phyloP scores from a whole-genome alignment of 345 rosid genomes.

The Bretschneidera sinensis region DNA sequence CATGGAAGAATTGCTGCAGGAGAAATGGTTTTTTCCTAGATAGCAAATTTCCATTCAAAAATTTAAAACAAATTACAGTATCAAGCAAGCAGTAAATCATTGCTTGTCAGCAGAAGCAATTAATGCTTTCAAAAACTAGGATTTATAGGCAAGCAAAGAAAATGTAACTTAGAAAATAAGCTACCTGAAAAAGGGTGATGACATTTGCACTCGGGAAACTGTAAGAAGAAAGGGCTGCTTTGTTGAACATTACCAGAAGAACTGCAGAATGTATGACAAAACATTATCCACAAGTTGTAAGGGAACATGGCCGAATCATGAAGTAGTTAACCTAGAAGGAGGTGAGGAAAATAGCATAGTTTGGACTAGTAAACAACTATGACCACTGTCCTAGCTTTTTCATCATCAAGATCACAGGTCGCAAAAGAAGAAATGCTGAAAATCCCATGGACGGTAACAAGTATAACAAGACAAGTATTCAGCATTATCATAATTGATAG shows the following conservation, averaged over 20 bases:
- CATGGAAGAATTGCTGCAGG: too few relatives aligned
- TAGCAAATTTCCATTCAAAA: too few relatives aligned
- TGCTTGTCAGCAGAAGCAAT: not conserved
- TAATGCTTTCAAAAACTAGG: not conserved
- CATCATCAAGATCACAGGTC: too few relatives aligned
- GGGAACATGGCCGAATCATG: too few relatives aligned
- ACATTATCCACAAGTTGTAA: not conserved
- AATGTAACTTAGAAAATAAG: slow-evolving; percentile 3
- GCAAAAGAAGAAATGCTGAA: too few relatives aligned
- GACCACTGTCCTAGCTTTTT: too few relatives aligned
- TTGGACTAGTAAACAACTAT: not conserved
- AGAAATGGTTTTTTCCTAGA: too few relatives aligned
- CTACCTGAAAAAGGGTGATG: slow-evolving; percentile 68
- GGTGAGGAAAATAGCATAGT: not conserved
- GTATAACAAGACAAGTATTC: too few relatives aligned
- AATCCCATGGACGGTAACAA: too few relatives aligned
- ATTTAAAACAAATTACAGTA: not conserved
- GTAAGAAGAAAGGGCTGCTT: slow-evolving; percentile 70
- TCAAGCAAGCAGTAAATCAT: not conserved
- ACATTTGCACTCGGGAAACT: slow-evolving; percentile 57
- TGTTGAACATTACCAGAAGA: slow-evolving; percentile 68
- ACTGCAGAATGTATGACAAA: slow-evolving; percentile 38
- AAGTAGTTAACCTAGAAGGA: not conserved
- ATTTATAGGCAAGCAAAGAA: not conserved
- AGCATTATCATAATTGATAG: too few relatives aligned